phyloP scores from a whole-genome alignment of 192 early-diverging fungal species.

The Paraglomus occultum region DNA sequence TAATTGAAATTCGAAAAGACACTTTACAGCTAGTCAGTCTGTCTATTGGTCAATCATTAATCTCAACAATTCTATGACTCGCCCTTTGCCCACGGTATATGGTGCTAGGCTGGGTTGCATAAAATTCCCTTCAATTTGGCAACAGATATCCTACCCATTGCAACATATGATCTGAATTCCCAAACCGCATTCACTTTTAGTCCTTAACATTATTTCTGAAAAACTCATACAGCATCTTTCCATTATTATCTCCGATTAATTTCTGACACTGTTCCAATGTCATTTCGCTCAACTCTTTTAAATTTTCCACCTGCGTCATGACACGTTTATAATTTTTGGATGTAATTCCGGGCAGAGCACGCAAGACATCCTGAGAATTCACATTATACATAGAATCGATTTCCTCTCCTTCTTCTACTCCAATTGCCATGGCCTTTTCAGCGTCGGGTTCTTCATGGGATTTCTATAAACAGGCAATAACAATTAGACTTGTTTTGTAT shows the following conservation, averaged over 20 bases:
- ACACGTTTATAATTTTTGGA: slow-evolving; percentile 74
- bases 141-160: too few relatives aligned
- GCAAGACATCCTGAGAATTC: slow-evolving; percentile 77
- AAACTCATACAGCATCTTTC: slow-evolving; percentile 22
- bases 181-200: too few relatives aligned
- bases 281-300: slow-evolving; percentile 55
- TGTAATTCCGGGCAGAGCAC: slow-evolving; percentile 84
- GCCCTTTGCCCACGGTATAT: too few relatives aligned
- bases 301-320: slow-evolving; percentile 61
- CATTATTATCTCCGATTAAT: slow-evolving; percentile 20
- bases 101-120: too few relatives aligned
- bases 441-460: slow-evolving; percentile 72
- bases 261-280: slow-evolving; percentile 13
- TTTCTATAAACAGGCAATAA: slow-evolving; percentile 48
- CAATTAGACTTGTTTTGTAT: slow-evolving; percentile 11
- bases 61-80: too few relatives aligned
- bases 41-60: too few relatives aligned
- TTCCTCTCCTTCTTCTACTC: slow-evolving; percentile 61
- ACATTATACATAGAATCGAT: slow-evolving; percentile 65
- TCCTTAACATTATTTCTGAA: slow-evolving; percentile 3
- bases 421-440: slow-evolving; percentile 65
- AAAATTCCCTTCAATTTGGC: too few relatives aligned
- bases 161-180: too few relatives aligned
- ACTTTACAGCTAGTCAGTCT: too few relatives aligned
- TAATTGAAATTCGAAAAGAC: too few relatives aligned